phyloP scores from a whole-genome alignment of 148 eudicot genomes.

The Limonium bicolor region DNA sequence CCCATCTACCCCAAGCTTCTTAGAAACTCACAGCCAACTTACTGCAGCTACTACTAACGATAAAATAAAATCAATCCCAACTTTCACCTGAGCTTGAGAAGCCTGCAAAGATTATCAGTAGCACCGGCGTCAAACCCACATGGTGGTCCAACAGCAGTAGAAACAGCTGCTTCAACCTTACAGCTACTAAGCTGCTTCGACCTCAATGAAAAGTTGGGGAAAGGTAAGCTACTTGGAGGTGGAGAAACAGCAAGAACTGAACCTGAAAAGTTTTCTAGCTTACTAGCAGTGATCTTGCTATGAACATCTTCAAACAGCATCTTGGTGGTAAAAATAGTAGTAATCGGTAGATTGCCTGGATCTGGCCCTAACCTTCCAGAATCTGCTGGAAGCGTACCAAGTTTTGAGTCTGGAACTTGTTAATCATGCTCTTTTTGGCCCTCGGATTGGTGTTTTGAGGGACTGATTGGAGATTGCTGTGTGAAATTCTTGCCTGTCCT shows the following conservation, averaged over 20 bases:
- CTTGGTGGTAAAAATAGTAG: slow-evolving; percentile 10
- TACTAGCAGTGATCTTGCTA: background rate
- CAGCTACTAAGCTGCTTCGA: slow-evolving; percentile 32
- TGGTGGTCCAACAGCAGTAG: background rate
- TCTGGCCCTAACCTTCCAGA: slow-evolving; percentile 19
- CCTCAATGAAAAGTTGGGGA: slow-evolving; percentile 63
- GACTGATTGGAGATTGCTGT: too few species aligned
- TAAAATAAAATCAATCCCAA: too few species aligned
- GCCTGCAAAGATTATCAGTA: slow-evolving; percentile 32
- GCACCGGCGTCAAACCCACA: slow-evolving; percentile 23
- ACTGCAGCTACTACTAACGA: too few species aligned
- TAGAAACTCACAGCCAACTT: too few species aligned
- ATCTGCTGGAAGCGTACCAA: slow-evolving; percentile 2
- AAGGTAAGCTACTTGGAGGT: slow-evolving; percentile 78
- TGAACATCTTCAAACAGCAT: slow-evolving; percentile 7
- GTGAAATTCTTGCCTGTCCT: too few species aligned
- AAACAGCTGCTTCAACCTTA: slow-evolving; percentile 21
- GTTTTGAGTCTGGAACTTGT: background rate
- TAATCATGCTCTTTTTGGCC: slow-evolving; percentile 3
- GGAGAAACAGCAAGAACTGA: slow-evolving; percentile 32
- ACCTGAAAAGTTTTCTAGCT: background rate
- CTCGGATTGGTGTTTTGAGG: slow-evolving; percentile 6
- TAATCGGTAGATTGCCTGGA: slow-evolving; percentile 22
- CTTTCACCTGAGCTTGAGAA: slow-evolving; percentile 41
- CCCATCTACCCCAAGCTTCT: too few species aligned